These are phyloP conservation scores for Leccinum uliginosum DNA, from an alignment of 768 basidiomycete species.

Conservation along the genomic window DNA sequence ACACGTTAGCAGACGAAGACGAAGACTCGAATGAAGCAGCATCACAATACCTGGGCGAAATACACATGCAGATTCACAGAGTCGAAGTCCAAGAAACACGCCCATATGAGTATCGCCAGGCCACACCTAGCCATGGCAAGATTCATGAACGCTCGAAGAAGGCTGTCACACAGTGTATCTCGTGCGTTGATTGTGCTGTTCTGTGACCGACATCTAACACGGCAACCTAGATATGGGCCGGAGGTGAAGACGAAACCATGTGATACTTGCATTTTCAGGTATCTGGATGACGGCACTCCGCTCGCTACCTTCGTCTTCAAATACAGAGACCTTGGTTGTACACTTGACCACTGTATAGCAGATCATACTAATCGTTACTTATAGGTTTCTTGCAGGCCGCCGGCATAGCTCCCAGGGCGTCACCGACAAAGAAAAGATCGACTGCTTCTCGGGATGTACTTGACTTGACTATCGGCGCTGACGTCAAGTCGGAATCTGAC, in stretches of 20 bases:
- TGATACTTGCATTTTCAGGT: not conserved
- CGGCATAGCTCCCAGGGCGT: slow-evolving; percentile 21
- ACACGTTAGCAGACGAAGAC: slow-evolving; percentile 25
- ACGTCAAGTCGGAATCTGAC: slow-evolving; percentile 10
- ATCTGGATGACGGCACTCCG: slow-evolving; percentile 16
- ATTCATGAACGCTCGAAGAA: slow-evolving; percentile 31
- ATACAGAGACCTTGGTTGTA: slow-evolving; percentile 27
- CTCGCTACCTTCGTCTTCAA: slow-evolving; percentile 28
- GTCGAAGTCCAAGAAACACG: not conserved
- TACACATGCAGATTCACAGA: slow-evolving; percentile 12
- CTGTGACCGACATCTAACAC: not conserved
- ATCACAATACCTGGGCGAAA: slow-evolving; percentile 20
- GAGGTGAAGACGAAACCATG: slow-evolving; percentile 3
- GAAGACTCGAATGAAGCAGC: slow-evolving; percentile 13
- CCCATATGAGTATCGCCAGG: no score
- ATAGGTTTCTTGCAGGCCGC: slow-evolving; percentile 27
- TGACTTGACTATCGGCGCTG: slow-evolving; percentile 16
- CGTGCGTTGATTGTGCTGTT: slow-evolving; percentile 13
- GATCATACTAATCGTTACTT: not conserved
- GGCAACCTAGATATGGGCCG: slow-evolving; percentile 19
- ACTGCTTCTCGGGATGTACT: slow-evolving; percentile 11
- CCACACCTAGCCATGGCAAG: slow-evolving; percentile 9
- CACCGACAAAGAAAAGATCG: not conserved
- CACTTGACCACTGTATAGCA: not conserved
- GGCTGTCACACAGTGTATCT: slow-evolving; percentile 27